These are phyloP conservation scores for Botrytis pseudocinerea DNA, from an alignment of 2,329 filamentous ascomycete species.

Conservation along the genomic window DNA sequence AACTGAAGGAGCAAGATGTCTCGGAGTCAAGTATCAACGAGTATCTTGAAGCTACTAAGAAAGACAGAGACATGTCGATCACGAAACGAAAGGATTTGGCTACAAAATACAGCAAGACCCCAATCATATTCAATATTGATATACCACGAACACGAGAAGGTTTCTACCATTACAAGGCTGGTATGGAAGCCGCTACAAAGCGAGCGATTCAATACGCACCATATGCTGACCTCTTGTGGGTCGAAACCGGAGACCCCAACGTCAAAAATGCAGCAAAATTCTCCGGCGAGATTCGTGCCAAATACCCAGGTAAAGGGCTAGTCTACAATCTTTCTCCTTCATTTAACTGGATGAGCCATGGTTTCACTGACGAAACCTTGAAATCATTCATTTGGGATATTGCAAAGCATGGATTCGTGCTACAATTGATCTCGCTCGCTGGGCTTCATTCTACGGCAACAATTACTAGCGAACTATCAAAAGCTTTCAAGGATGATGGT, in stretches of 20 bases:
- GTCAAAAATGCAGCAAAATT: conserved; percentile 76
- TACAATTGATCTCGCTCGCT: conserved; percentile 67
- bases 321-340: conserved; percentile 96
- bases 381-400: conserved; percentile 97
- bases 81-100: conserved; percentile 74
- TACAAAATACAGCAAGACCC: conserved; percentile 62
- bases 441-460: conserved; percentile 66
- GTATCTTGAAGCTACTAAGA: conserved; percentile 63
- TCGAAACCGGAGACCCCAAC: conserved; percentile 89
- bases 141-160: conserved; percentile 91
- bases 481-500: conserved; percentile 81
- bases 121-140: conserved; percentile 86
- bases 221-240: conserved; percentile 93
- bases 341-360: conserved; percentile 98
- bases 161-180: conserved; percentile 86
- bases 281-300: conserved; percentile 70
- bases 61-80: conserved; percentile 74
- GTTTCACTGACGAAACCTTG: conserved; percentile 79
- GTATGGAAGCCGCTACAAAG: conserved; percentile 85
- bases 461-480: conserved; percentile 71
- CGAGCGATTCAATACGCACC: conserved; percentile 88
- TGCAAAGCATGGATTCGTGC: conserved; percentile 77
- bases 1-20: conserved; percentile 68
- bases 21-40: conserved; percentile 62
- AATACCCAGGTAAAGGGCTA: conserved; percentile 77